Conservation (phyloP, 352 stramenopile species). For the Pythium guiyangense region DNA sequence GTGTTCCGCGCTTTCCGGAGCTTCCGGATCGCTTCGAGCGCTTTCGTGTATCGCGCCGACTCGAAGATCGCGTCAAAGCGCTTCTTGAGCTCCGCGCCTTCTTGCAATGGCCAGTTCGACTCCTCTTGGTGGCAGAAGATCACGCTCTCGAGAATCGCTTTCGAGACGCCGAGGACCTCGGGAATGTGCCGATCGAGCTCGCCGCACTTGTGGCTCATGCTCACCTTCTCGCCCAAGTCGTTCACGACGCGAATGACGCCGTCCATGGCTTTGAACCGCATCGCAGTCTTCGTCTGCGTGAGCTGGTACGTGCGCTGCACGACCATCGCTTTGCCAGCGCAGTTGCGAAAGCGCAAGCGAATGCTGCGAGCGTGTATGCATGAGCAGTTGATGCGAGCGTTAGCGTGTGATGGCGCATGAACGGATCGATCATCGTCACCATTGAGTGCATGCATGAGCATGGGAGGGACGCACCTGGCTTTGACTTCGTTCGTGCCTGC, state of each 20-base stretch:
- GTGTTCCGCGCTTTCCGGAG: constrained; percentile 81
- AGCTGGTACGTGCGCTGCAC: constrained; percentile 95
- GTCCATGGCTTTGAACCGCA: constrained; percentile 96
- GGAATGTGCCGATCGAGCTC: constrained; percentile 94
- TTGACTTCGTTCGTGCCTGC: constrained; percentile 91
- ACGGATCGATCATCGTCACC: neutral
- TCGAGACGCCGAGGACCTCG: constrained; percentile 94
- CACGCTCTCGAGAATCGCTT: constrained; percentile 98
- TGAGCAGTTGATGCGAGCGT: neutral
- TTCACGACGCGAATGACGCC: constrained; percentile 91
- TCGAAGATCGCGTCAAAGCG: constrained; percentile 99
- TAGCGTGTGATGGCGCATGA: neutral
- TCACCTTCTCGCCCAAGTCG: constrained; percentile 88
- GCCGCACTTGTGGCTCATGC: constrained; percentile 93
- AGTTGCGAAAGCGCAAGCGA: constrained; percentile 92
- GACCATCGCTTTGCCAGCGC: constrained; percentile 83
- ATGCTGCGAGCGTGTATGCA: constrained; percentile 25
- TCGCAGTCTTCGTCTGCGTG: constrained; percentile 85
- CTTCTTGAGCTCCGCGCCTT: constrained; percentile 98
- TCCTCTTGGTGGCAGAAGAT: constrained; percentile 99
- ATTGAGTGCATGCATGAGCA: neutral
- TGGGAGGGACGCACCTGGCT: constrained; percentile 22
- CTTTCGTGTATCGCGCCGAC: constrained; percentile 98
- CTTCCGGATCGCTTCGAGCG: constrained; percentile 95
- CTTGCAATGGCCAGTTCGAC: constrained; percentile 95